Base-by-base conservation (phyloP, 192 early-diverging fungal genomes). In the Oehlia diaphana region DNA sequence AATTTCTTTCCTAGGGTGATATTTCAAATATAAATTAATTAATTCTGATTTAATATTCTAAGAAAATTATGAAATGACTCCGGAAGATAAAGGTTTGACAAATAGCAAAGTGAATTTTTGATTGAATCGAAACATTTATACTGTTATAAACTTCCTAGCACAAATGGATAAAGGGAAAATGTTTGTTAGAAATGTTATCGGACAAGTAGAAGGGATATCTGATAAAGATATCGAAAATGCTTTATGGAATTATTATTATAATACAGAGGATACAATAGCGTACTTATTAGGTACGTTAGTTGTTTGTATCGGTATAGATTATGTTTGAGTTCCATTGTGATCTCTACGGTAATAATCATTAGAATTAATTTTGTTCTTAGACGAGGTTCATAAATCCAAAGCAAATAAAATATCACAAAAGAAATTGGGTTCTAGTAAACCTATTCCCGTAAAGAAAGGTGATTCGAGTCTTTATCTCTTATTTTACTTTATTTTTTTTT, bases 201-300 rank as follows among this genome's bases (percentile, higher is more conserved):
- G 93, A 26, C 76, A 82, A 0, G 82, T 86, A 23, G 84, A 86
- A 8, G 80, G 77, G 19, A 82, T 96, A 16, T 78, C 88, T 23
- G 87, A 90, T 77, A 82, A 86, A 62, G 90, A 93, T 68, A 94
- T 96, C 21, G 88, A 88, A 79, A 88, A 91, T 67, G 84, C 92
- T 31, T 84, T 96, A 70, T 91, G 91, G 89, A 85, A 93, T 79
- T 89, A 92, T 72, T 93, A 92, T 79, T 93, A 92, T 83, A 91
- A 96, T 78, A 82, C 84, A 19, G 86, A 89, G 47, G 81, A 92
- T 50, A 88, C 94, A 2, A 83, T 93, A 33, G 88, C 89, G 42
- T 92, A 87, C 82, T 84, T 94, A 23, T 83, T 89, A 26, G 92
- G 94, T 95, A 90, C 42, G 2, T 44, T 47, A 68, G 50, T 13